Evolutionary conservation across 257 asterid genomes (phyloP).

Genomic region (Schizonepeta tenuifolia): DNA sequence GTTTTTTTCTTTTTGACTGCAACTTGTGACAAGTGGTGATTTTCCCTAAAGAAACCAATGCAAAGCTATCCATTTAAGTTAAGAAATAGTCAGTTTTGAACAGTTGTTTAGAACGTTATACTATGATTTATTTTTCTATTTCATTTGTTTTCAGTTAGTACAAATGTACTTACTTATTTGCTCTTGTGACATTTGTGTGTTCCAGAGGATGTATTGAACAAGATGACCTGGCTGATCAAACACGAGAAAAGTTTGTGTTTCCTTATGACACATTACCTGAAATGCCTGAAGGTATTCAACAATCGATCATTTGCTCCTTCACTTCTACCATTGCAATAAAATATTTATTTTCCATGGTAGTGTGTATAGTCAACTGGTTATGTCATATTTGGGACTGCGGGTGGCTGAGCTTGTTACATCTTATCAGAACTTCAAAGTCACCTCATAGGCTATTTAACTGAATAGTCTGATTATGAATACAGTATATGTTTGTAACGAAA

Average conservation of each 20-base stretch:
- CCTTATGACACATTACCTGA: constrained; percentile 69
- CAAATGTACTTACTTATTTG: constrained; percentile 23
- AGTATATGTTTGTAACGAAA: not conserved
- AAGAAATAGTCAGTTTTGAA: constrained; percentile 6
- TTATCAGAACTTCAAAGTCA: not conserved
- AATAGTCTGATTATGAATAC: constrained; percentile 13
- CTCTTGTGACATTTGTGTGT: constrained; percentile 40
- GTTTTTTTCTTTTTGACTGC: not conserved
- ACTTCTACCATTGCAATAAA: not conserved
- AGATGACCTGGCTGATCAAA: constrained; percentile 42
- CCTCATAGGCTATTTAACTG: not conserved
- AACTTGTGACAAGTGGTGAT: not conserved
- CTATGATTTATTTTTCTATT: not conserved
- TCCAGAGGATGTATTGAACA: constrained; percentile 57
- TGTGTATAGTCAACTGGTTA: not conserved
- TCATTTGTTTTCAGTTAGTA: constrained; percentile 9
- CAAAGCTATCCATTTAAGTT: not conserved
- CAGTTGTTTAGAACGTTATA: not conserved
- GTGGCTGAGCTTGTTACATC: constrained; percentile 9
- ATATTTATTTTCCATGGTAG: constrained; percentile 8
- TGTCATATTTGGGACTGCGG: constrained; percentile 9
- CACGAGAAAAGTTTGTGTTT: constrained; percentile 51
- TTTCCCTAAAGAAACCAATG: not conserved
- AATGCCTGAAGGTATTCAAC: constrained; percentile 61
- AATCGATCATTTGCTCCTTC: not conserved